Evolutionary conservation across 768 basidiomycete genomes (phyloP), one percentile per base, ranked within the genome.

Genomic region (Auricularia heimuer): DNA sequence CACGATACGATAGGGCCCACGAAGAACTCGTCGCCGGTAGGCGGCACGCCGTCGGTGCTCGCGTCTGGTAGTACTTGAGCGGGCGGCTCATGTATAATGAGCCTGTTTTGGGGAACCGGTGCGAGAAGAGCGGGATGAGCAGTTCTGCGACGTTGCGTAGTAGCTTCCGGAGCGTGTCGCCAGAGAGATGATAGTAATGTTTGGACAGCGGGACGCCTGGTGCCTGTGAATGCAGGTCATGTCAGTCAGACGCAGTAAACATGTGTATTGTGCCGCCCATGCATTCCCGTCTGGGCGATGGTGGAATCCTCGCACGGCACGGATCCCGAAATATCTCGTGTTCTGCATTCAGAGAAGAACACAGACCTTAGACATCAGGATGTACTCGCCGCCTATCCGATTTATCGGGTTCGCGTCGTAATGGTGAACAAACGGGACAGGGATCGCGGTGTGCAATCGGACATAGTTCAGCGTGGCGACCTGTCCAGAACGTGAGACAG

Each of bases 331-430:
- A 33, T 33, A 18, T 44, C 4, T 65, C 39, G 62, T 42, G 62
- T 8, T 7, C 14, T 3, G 54, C 35, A 24, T 42, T 37, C 34
- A 39, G 29, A 37, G 42, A 35, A 47, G 24, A 29, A 16, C 36
- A 76, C 82, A 54, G 67, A 88, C 90, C 84, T 88, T 92, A 63
- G 88, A 88, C 91, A 93, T 91, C 67, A 94, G 72, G 68, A 93
- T 90, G 69, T 86, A 93, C 74, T 94, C 92, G 21, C 89, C 88
- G 0, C 90, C 92, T 35, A 94, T 79, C 12, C 88, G 84, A 72
- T 94, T 93, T 73, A 84, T 90, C 8, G 90, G 91, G 70, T 92
- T 92, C 0, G 90, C 81, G 69, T 93, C 90, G 73, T 89, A 87
- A 73, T 85, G 83, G 67, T 88, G 89, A 3, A 94, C 83, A 36